These are phyloP conservation scores for Coniochaeta sp. DNA, from an alignment of 2,329 filamentous ascomycete species.

Conservation along the genomic window DNA sequence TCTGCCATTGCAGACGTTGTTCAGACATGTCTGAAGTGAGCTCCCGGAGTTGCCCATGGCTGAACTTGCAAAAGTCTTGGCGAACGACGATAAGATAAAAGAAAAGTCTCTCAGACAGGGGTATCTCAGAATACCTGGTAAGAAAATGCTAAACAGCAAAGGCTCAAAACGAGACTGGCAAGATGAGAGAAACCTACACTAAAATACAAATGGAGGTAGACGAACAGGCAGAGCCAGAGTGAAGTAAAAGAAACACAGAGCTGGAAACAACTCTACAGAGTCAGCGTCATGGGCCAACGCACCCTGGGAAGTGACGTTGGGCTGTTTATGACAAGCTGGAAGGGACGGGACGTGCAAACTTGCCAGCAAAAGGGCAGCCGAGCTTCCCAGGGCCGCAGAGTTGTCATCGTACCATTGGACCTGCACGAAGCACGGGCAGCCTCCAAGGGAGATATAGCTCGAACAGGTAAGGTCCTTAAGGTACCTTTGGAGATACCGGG, in stretches of 20 bases:
- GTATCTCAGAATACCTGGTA: not conserved
- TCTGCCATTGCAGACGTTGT: conserved; percentile 35
- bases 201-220: too few species aligned
- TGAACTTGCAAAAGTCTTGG: not conserved
- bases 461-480: not conserved
- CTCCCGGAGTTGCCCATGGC: conserved; percentile 36
- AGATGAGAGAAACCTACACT: not conserved
- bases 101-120: not conserved
- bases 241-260: not conserved
- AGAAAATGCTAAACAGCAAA: not conserved
- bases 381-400: not conserved
- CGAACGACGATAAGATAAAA: conserved; percentile 1
- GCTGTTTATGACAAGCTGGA: not conserved
- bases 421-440: not conserved
- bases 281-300: not conserved
- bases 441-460: not conserved
- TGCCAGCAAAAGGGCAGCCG: not conserved
- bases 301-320: not conserved
- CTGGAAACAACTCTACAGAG: not conserved
- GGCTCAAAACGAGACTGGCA: not conserved
- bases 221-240: too few species aligned
- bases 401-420: not conserved
- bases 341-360: not conserved
- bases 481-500: not conserved
- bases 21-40: conserved; percentile 35